A percentile compares a stretch with the other conserved stretches of the same genome.
These are phyloP conservation scores for Hypericum androsaemum DNA, from an alignment of 345 rosid genomes.

Conservation along the genomic window DNA sequence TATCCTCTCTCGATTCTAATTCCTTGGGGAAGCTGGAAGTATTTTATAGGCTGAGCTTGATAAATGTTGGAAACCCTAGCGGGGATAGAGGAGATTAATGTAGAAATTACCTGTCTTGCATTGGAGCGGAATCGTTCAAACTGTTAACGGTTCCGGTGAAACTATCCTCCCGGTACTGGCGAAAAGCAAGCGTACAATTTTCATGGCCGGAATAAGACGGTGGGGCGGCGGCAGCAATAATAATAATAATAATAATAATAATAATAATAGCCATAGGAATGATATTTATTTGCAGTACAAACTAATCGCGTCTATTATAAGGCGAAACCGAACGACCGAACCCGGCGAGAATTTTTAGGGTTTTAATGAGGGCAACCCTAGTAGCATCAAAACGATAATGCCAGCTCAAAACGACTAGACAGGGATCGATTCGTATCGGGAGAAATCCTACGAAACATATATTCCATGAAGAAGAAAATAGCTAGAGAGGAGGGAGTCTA, in stretches of 20 bases:
- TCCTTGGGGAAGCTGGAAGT: too few species aligned
- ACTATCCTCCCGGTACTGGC: slow-evolving; percentile 46
- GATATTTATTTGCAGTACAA: too few species aligned
- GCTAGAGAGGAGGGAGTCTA: slow-evolving; percentile 14
- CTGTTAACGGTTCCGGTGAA: slow-evolving; percentile 43
- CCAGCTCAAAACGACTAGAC: slow-evolving; percentile 1
- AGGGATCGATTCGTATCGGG: slow-evolving; percentile 1
- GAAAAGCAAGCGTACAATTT: not conserved
- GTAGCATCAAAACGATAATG: slow-evolving; percentile 18
- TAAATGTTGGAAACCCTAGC: slow-evolving; percentile 37
- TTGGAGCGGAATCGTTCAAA: slow-evolving; percentile 53
- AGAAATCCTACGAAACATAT: slow-evolving; percentile 21
- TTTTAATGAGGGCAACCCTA: slow-evolving; percentile 34
- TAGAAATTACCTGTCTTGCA: slow-evolving; percentile 46
- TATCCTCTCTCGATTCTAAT: too few species aligned
- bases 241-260: too few species aligned
- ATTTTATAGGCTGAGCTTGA: too few species aligned
- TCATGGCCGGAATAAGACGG: too few species aligned
- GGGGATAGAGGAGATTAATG: slow-evolving; percentile 12
- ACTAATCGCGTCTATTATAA: slow-evolving; percentile 45
- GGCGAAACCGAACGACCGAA: slow-evolving; percentile 20
- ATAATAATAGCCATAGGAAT: too few species aligned
- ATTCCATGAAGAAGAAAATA: slow-evolving; percentile 14
- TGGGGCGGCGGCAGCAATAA: too few species aligned
- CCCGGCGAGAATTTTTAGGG: slow-evolving; percentile 41